Conservation (phyloP, 805 yeast genomes). For the Dipodascus albidus region DNA sequence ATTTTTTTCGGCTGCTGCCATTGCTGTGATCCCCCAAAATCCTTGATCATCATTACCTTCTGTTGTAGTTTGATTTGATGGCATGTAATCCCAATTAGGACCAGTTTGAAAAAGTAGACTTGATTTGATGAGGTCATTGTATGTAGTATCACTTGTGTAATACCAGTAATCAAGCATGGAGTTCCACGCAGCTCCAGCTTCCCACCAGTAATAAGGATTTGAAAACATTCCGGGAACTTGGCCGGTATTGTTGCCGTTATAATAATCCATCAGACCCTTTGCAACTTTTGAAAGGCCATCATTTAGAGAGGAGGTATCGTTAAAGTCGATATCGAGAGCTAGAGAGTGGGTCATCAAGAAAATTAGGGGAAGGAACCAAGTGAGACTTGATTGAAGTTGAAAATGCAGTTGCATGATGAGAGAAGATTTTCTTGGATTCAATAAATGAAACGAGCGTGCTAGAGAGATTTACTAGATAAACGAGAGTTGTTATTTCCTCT, state of each 20-base stretch:
- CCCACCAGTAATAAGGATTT: slow-evolving; percentile 83
- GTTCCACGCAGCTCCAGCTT: slow-evolving; percentile 66
- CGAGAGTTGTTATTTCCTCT: no score
- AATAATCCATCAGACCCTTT: slow-evolving; percentile 71
- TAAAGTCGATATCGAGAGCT: slow-evolving; percentile 13
- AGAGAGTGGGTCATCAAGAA: not conserved
- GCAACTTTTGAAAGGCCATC: slow-evolving; percentile 51
- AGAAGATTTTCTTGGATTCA: no score
- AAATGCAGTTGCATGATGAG: no score
- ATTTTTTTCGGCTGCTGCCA: slow-evolving; percentile 77
- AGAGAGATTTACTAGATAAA: no score
- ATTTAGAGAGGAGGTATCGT: slow-evolving; percentile 14
- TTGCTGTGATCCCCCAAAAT: slow-evolving; percentile 80
- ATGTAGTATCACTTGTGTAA: slow-evolving; percentile 58
- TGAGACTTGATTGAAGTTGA: no score
- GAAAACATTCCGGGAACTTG: slow-evolving; percentile 64
- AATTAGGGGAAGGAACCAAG: not conserved
- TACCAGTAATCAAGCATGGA: slow-evolving; percentile 68
- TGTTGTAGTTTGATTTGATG: slow-evolving; percentile 67
- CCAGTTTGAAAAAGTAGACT: slow-evolving; percentile 63
- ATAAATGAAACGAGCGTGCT: no score
- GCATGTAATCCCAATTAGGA: slow-evolving; percentile 55
- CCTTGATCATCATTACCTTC: slow-evolving; percentile 95
- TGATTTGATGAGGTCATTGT: slow-evolving; percentile 40
- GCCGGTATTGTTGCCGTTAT: slow-evolving; percentile 53